phyloP scores from a whole-genome alignment of 371 early-diverging fungal genomes.

The Syncephalis fuscata region DNA sequence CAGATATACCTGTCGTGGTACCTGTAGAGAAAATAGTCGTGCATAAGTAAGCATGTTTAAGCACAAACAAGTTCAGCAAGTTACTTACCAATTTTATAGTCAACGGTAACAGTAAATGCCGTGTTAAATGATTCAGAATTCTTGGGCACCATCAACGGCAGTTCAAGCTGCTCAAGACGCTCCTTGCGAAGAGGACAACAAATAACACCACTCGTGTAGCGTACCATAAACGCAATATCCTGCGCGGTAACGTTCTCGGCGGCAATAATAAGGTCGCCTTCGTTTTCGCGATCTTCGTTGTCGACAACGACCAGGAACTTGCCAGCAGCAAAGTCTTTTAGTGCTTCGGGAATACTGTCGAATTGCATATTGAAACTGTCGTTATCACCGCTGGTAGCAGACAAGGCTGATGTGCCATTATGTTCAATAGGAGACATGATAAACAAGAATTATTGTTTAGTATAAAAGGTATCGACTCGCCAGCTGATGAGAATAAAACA shows the following conservation, averaged over 20 bases:
- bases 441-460: too few relatives aligned
- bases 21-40: slow-evolving; percentile 9
- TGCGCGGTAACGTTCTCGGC: slow-evolving; percentile 76
- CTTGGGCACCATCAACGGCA: slow-evolving; percentile 86
- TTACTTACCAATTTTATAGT: slow-evolving; percentile 44
- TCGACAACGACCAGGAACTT: slow-evolving; percentile 87
- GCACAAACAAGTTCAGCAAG: not conserved
- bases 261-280: slow-evolving; percentile 92
- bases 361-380: too few relatives aligned
- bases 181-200: slow-evolving; percentile 70
- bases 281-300: slow-evolving; percentile 94
- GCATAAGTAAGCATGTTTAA: too few relatives aligned
- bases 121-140: slow-evolving; percentile 82
- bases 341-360: slow-evolving; percentile 53
- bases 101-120: slow-evolving; percentile 84
- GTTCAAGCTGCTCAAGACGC: slow-evolving; percentile 56
- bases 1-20: slow-evolving; percentile 91
- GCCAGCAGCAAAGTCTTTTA: slow-evolving; percentile 56
- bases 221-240: slow-evolving; percentile 86
- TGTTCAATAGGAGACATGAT: too few relatives aligned
- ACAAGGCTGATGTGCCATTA: too few relatives aligned
- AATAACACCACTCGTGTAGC: slow-evolving; percentile 82
- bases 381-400: too few relatives aligned
- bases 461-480: too few relatives aligned
- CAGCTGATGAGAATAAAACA: too few relatives aligned